These are phyloP conservation scores for Cystobasidium sp. DNA, from an alignment of 1,284 basidiomycete genomes.

Conservation along the genomic window DNA sequence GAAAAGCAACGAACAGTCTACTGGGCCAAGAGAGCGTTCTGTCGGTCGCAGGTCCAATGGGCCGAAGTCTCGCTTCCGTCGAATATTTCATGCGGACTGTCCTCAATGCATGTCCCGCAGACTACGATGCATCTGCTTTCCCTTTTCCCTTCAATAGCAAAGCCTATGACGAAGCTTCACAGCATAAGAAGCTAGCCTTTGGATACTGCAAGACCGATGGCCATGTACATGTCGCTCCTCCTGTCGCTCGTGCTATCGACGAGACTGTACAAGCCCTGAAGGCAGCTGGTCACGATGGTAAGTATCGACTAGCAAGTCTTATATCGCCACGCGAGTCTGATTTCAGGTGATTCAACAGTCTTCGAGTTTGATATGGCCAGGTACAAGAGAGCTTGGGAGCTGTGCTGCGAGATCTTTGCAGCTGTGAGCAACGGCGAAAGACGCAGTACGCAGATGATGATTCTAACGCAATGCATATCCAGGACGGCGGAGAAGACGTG, in stretches of 20 bases:
- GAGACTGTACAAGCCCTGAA: constrained; percentile 51
- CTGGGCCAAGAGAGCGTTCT: constrained; percentile 54
- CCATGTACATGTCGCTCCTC: constrained; percentile 55
- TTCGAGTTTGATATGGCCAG: constrained; percentile 31
- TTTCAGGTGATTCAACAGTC: not conserved
- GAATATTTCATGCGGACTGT: constrained; percentile 55
- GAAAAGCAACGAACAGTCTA: constrained; percentile 54
- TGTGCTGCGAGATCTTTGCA: constrained; percentile 19
- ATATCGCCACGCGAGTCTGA: no score
- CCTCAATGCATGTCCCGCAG: constrained; percentile 53
- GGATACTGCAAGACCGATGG: constrained; percentile 58
- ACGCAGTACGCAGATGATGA: not conserved
- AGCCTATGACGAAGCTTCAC: not conserved
- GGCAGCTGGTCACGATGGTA: constrained; percentile 49
- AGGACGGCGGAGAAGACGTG: constrained; percentile 35
- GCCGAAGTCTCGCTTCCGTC: constrained; percentile 54
- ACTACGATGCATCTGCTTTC: constrained; percentile 49
- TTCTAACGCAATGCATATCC: not conserved
- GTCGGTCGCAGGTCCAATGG: constrained; percentile 55
- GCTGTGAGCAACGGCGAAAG: not conserved
- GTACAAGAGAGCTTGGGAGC: constrained; percentile 19
- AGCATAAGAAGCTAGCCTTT: constrained; percentile 35
- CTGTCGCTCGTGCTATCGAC: constrained; percentile 56
- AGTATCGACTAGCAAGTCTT: not conserved
- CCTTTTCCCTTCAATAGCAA: constrained; percentile 47